These are phyloP conservation scores for Pleurotus tuber-regium DNA, from an alignment of 768 basidiomycete genomes.

Conservation along the genomic window DNA sequence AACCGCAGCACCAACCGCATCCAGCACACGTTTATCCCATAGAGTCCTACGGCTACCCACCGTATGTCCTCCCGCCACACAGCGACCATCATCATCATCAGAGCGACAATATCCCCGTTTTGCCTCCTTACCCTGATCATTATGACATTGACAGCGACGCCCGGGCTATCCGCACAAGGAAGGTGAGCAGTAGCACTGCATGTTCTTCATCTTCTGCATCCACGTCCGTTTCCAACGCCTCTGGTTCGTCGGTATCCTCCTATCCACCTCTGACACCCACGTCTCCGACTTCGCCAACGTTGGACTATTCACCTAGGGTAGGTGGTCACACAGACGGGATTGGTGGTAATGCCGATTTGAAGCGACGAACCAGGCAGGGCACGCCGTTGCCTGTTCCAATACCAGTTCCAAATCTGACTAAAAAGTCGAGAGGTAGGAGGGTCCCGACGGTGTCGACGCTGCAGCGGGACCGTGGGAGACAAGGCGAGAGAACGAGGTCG, in stretches of 20 bases:
- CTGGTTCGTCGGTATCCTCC: no score
- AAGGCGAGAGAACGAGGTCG: constrained; percentile 12
- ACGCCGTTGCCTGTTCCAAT: constrained; percentile 49
- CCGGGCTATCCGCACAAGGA: constrained; percentile 9
- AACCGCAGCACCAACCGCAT: not conserved
- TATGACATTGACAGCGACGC: not conserved
- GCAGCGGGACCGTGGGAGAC: constrained; percentile 28
- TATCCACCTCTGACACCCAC: constrained; percentile 19
- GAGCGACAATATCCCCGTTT: constrained; percentile 1
- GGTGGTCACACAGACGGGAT: constrained; percentile 11
- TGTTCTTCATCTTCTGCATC: constrained; percentile 13
- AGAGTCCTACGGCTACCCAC: no score
- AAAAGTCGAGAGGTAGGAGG: constrained; percentile 66
- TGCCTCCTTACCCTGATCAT: not conserved
- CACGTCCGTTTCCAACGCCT: constrained; percentile 20
- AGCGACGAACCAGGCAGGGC: constrained; percentile 32
- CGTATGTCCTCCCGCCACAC: not conserved
- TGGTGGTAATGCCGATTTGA: constrained; percentile 12
- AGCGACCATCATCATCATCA: not conserved
- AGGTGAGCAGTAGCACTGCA: constrained; percentile 10
- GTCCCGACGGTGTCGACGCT: constrained; percentile 52
- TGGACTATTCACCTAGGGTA: constrained; percentile 11
- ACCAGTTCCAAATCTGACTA: constrained; percentile 66
- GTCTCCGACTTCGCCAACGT: constrained; percentile 24
- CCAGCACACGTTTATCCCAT: no score